Evolutionary conservation across 495 filamentous ascomycete genomes (phyloP), one percentile per base, ranked within the genome.

Genomic region (Gamarada debralockiae): DNA sequence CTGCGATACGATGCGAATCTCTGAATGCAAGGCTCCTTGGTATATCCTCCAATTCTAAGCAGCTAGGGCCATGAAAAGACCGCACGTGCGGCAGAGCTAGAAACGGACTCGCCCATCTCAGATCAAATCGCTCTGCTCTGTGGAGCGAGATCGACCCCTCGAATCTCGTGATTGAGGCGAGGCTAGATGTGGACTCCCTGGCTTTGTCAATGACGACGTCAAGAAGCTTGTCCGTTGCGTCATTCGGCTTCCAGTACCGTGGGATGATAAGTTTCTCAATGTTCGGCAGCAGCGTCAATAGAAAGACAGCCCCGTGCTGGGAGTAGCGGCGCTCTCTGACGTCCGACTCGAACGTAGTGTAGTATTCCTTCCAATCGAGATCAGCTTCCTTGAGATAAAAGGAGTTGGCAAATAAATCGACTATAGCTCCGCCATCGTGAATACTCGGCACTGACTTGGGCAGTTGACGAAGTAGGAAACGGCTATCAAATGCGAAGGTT

Each of bases 341-440:
- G 18, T 71, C 68, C 25, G 59, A 54, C 45, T 62, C 58, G 41
- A 68, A 58, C 41, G 39, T 49, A 50, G 57, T 47, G 57, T 62
- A 64, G 59, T 65, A 67, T 48, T 66, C 60, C 46, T n/a, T 64
- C 65, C 68, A 71, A 63, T 71, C 60, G 33, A 71, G 58, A 57
- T 59, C 56, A 38, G 67, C 65, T 58, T 57, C 48, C 53, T 58
- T 50, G 29, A 71, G 55, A 49, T 68, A 64, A 39, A 53, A 34
- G 39, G 58, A 68, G 44, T 56, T 48, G 54, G 67, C 65, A 58
- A 68, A 61, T 22, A 67, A 55, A 51, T 51, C 23, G 39, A 60
- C 52, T 20, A 70, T 36, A 50, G 50, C 47, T 56, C 52, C 61
- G 29, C 60, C 59, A 64, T 58, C 50, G 22, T 61, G 41, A 49